Evolutionary conservation across 495 filamentous ascomycete species (phyloP), one percentile per base, ranked within the genome.

Genomic region (Trypethelium eluteriae): DNA sequence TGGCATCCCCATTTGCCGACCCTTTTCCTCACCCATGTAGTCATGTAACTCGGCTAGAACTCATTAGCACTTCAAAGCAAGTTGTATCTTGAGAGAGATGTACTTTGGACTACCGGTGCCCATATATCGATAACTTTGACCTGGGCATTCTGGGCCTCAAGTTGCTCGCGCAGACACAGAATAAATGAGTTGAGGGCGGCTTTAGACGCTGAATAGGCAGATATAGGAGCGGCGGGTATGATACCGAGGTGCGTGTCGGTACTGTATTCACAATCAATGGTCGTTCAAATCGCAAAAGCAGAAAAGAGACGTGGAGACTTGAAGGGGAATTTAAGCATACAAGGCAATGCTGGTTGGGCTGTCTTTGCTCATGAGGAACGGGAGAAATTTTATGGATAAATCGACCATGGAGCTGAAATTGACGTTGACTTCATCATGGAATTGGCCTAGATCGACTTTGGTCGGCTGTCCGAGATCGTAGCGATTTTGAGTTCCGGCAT

Each of bases 51-150:
- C 56, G 16, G 25, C 56, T 63, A 32, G 2, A 61, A 41, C 14
- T 2, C 16, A 49, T 47, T 18, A 46, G 18, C 10, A 59, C 35
- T 57, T 5, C 7, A 38, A 2, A 36, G 34, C 12, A 6, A 2
- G 36, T 47, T 38, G 35, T 5, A 2, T 32, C 38, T 62, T 3
- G 3, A n/a, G 36, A 11, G 35, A 62, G 6, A 41, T 10, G 9
- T 70, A 65, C 9, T 91, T 76, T 87, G 85, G 36, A 91, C 86
- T 2, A 84, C 80, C 2, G 88, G 87, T 4, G 87, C 87, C 56
- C 86, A 79, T 12, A 89, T 73, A 75, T 91, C 88, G 38, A 90
- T 76, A 3, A 90, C 79, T 47, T 80, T 80, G 18, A 89, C 75
- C 53, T 80, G 72, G 34, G 50, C 57, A 25, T 66, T 39, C 16